Base-by-base conservation (phyloP, 495 filamentous ascomycete species). In the Sordaria brevicollis region DNA sequence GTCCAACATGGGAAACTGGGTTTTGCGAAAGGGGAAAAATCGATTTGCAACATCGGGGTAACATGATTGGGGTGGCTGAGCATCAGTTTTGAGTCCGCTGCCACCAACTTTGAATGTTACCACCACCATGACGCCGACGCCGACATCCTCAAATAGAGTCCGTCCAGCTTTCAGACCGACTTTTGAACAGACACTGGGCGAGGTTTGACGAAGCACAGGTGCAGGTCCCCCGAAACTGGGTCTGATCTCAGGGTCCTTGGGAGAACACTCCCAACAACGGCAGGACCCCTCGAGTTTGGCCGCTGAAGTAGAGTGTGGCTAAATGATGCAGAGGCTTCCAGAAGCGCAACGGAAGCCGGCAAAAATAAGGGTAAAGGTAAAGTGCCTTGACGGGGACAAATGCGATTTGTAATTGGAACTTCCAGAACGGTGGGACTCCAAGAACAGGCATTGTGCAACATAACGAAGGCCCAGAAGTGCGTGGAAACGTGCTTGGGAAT, bases 341-440 rank as follows among this genome's bases (percentile, higher is more conserved):
- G 77, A 77, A 79, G 73, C 66, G 66, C 68, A 41, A 34, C 41
- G 70, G 70, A 76, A 75, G 67, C 41, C 29, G 65, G 29, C 19
- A 57, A 71, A 54, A 74, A 74, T 71, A 71, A 54, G 71, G 71
- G 65, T 74, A 74, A 78, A 76, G n/a, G 65, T 71, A 33, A 25
- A 25, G 25, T 62, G 49, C 49, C 5, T 31, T 62, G 13, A 33
- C 33, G 25, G 49, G 25, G 33, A 25, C 13, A 31, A 11, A 62
- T 62, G 49, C 25, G 25, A 62, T 62, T 62, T 62, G 49, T 62
- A 62, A 31, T 62, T 62, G 49, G 49, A 17, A 62, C 49, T 31
- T 62, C 49, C 25, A 31, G 25, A 62, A 25, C 49, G 11, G 49
- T 62, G 25, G 13, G 17, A 62, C 49, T 62, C 13, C 49, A 62